Evolutionary conservation across 345 rosid genomes (phyloP).

Genomic region (Syzygium aromaticum): DNA sequence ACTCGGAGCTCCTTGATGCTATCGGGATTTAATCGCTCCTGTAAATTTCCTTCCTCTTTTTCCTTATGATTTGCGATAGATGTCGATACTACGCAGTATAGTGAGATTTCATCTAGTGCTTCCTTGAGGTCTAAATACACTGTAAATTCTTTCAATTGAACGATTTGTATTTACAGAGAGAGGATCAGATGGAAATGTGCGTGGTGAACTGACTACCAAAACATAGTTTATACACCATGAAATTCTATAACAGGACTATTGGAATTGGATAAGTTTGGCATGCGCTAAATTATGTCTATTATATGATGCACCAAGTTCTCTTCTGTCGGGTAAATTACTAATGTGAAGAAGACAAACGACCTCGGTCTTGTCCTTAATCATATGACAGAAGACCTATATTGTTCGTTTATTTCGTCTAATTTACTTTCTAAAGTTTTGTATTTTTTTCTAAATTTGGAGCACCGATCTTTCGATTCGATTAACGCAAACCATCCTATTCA

Average conservation of each 20-base stretch:
- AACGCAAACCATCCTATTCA: background rate
- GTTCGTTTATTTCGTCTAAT: background rate
- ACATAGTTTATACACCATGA: background rate
- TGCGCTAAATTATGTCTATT: background rate
- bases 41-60: background rate
- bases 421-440: background rate
- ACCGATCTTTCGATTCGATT: background rate
- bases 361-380: background rate
- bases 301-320: background rate
- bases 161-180: background rate
- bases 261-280: background rate
- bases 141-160: background rate
- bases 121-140: background rate
- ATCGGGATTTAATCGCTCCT: slow-evolving; percentile 39
- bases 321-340: background rate
- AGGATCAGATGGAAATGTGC: background rate
- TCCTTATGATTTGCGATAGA: background rate
- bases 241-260: background rate
- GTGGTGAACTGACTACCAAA: background rate
- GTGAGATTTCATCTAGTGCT: background rate
- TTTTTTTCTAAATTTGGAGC: background rate
- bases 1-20: slow-evolving; percentile 83
- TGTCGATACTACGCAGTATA: background rate
- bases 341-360: background rate
- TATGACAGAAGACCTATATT: background rate